Evolutionary conservation across 768 basidiomycete genomes (phyloP).

Genomic region (Leucocoprinus leucothites): DNA sequence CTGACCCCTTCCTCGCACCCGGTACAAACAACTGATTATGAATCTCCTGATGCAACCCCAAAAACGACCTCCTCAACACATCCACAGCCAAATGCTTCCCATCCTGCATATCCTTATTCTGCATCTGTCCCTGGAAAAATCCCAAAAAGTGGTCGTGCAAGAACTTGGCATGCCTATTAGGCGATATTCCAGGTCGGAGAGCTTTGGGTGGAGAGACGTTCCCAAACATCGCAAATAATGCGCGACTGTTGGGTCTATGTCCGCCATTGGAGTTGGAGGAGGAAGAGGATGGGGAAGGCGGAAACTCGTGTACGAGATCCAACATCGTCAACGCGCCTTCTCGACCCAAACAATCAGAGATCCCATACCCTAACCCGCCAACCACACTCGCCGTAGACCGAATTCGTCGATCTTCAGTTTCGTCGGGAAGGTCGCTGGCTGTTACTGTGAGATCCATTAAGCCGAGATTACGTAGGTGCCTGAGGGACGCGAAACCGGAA

Average conservation of each 20-base stretch:
- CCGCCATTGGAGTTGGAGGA: not conserved
- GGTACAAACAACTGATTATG: conserved; percentile 61
- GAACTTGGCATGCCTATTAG: conserved; percentile 76
- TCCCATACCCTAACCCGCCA: conserved; percentile 92
- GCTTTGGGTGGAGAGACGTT: conserved; percentile 49
- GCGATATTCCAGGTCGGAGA: conserved; percentile 42
- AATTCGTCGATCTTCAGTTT: conserved; percentile 85
- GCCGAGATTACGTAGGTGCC: conserved; percentile 84
- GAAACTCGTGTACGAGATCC: conserved; percentile 90
- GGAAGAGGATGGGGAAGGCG: conserved; percentile 37
- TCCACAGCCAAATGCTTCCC: conserved; percentile 55
- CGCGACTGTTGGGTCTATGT: conserved; percentile 48
- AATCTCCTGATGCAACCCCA: conserved; percentile 79
- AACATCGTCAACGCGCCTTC: conserved; percentile 83
- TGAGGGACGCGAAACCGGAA: conserved; percentile 86
- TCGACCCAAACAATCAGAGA: conserved; percentile 86
- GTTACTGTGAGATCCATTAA: conserved; percentile 94
- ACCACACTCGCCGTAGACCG: conserved; percentile 88
- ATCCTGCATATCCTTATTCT: conserved; percentile 30
- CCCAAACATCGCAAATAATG: conserved; percentile 96
- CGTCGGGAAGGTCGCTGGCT: conserved; percentile 70
- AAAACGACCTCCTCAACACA: conserved; percentile 84
- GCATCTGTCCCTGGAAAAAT: conserved; percentile 60
- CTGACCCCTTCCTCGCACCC: conserved; percentile 70
- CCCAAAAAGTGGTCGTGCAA: conserved; percentile 77